These are phyloP conservation scores for Isabelozyma pseudorhagii DNA, from an alignment of 805 yeast species.

Conservation along the genomic window DNA sequence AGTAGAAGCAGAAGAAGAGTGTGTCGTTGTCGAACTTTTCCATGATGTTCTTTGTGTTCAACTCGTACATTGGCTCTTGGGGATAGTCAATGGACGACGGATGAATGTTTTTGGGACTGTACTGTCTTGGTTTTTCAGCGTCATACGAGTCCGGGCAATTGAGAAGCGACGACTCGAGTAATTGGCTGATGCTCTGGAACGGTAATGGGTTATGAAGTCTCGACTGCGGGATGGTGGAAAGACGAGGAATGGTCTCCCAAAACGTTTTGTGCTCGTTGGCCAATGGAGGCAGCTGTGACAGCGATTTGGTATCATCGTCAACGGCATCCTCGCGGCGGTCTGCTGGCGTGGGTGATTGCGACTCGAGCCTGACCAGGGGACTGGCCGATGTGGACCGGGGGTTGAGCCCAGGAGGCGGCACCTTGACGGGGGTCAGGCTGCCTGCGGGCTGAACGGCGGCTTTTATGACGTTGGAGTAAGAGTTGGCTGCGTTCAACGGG, in stretches of 20 bases:
- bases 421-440: slow-evolving; percentile 4
- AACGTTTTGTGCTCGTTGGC: slow-evolving; percentile 12
- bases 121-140: slow-evolving; percentile 77
- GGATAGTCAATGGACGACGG: slow-evolving; percentile 92
- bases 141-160: slow-evolving; percentile 94
- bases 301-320: background rate
- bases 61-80: slow-evolving; percentile 71
- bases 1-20: slow-evolving; percentile 87
- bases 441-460: slow-evolving; percentile 11
- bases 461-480: slow-evolving; percentile 22
- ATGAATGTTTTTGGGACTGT: slow-evolving; percentile 77
- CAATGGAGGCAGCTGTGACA: slow-evolving; percentile 11
- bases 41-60: slow-evolving; percentile 58
- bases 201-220: slow-evolving; percentile 53
- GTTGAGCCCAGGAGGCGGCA: slow-evolving; percentile 10
- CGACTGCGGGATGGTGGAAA: slow-evolving; percentile 30
- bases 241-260: slow-evolving; percentile 19
- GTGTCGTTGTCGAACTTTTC: slow-evolving; percentile 82
- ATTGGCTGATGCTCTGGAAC: slow-evolving; percentile 49
- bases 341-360: background rate
- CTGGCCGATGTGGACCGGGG: slow-evolving; percentile 4
- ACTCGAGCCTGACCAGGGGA: slow-evolving; percentile 4
- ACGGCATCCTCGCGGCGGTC: background rate
- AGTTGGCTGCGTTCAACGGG: slow-evolving; percentile 14
- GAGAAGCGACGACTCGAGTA: slow-evolving; percentile 73